Evolutionary conservation across 371 early-diverging fungal genomes (phyloP), one percentile per base, ranked within the genome.

Genomic region (Saksenaea oblongispora): DNA sequence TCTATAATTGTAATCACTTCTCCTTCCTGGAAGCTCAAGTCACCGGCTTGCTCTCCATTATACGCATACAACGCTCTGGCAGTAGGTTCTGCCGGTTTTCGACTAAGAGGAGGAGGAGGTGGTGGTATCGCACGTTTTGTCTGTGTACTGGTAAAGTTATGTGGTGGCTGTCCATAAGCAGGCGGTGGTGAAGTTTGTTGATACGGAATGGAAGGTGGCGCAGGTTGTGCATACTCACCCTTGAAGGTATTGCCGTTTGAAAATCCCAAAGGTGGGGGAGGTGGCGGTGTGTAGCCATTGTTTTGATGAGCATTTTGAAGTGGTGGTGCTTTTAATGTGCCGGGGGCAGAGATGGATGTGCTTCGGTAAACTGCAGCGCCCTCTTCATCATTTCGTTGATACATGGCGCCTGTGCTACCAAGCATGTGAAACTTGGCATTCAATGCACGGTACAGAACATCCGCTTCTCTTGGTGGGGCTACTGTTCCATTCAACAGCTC

Each of bases 401-500:
- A 69, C 61, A 64, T 62, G 34, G 69, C 60, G 34, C 69, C 65
- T 0, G 59, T 61, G 41, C 61, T 64, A 10, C 69, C 69, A n/a
- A 69, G 53, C 31, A 53, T 62, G 36, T 69, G 69, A 34, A 69
- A 69, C 17, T 53, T 54, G 22, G 69, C 69, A 68, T 87, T 85
- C 22, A 93, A 73, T 2, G 92, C 91, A 22, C 92, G 82, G 70
- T 96, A 95, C 11, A 97, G 84, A 26, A 84, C 79, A 66, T 90
- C 91, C 0, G 95, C 96, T 61, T 90, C 90, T 0, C 89, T 87
- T 9, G 96, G 95, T 24, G 91, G 88, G 2, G 91, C 80, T 14
- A 91, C 74, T 5, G 76, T 60, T 9, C 97, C 97, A 3, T 84
- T 76, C 11, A 98, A 79, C 8, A 98, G 72, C 63, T 95, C 91